Evolutionary conservation across 2,329 filamentous ascomycete genomes (phyloP), one percentile per base, ranked within the genome.

Genomic region (Botrytis porri): DNA sequence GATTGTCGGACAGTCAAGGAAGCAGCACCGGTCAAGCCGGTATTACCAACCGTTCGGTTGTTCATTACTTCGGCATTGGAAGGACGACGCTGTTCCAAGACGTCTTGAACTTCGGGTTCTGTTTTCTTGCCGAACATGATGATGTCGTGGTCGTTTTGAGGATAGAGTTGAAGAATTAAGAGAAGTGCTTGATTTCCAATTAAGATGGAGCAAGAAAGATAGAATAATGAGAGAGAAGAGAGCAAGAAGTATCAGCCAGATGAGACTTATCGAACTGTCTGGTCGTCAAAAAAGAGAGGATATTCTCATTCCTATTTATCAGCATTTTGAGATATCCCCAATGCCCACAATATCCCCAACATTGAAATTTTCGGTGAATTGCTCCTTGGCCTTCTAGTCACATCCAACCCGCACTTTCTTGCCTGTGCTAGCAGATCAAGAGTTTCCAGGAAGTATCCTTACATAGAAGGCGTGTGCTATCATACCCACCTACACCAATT

Each of bases 41-140:
- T 59, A 18, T 69, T 72, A 5, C 32, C 39, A 32, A 69, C 41
- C 25, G n/a, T 16, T 3, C 59, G 43, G 32, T 70, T 60, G 12
- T 18, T 43, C 43, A 70, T 70, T 12, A 18, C 39, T 32, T 72
- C 70, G 20, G 22, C 32, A 25, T 39, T 72, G 37, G 63, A 61
- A 14, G 63, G 32, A 9, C n/a, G 41, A 1, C 51, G 63, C 39
- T 72, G 54, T 8, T 69, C 70, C 32, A 41, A 12, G 20, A 35
- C 63, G 0, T 72, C 63, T 59, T 72, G 39, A 16, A 45, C 48
- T n/a, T 37, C 12, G 29, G 70, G 29, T 32, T 69, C 63, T 18
- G 25, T 61, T 4, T 72, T 60, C 54, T 48, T 72, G 25, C 63
- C 70, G 16, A 69, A 69, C 70, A 72, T 72, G 54, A 10, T 72